A percentile compares a stretch with the other conserved stretches of the same genome.
These are phyloP conservation scores for Lentinula sp. DNA, from an alignment of 768 basidiomycete genomes.

Conservation along the genomic window DNA sequence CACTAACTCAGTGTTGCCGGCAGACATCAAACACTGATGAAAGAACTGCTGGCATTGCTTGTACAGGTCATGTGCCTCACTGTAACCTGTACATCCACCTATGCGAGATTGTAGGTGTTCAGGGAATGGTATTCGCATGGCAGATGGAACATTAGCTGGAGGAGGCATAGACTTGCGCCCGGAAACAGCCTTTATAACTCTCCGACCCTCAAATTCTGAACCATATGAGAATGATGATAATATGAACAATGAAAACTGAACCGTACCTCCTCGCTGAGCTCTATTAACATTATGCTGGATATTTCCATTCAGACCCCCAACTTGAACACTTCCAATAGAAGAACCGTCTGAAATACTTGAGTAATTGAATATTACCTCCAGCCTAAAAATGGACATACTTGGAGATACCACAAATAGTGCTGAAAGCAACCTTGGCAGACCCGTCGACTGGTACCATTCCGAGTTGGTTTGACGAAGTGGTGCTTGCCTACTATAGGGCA, in stretches of 20 bases:
- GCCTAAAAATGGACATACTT: too few relatives aligned
- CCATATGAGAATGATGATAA: neutral
- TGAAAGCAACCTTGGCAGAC: too few relatives aligned
- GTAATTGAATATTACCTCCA: too few relatives aligned
- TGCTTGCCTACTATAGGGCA: too few relatives aligned
- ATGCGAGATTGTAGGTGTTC: neutral
- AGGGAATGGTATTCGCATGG: neutral
- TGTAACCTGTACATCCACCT: neutral
- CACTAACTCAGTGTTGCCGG: neutral
- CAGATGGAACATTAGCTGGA: neutral
- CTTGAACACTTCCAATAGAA: too few relatives aligned
- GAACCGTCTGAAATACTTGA: too few relatives aligned
- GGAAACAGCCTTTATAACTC: neutral
- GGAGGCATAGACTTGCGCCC: neutral
- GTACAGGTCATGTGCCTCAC: neutral
- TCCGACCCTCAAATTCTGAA: neutral
- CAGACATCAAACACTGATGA: neutral
- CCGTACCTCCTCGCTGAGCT: neutral
- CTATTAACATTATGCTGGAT: neutral
- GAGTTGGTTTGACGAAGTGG: too few relatives aligned
- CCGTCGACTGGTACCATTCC: too few relatives aligned
- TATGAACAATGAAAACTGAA: neutral
- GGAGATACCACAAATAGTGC: too few relatives aligned
- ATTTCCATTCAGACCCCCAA: neutral
- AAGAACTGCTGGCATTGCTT: neutral